A percentile compares a stretch with the other conserved stretches of the same genome.
These are phyloP conservation scores for Chaetoceros tenuissimus DNA, from an alignment of 108 stramenopile species.

Conservation along the genomic window DNA sequence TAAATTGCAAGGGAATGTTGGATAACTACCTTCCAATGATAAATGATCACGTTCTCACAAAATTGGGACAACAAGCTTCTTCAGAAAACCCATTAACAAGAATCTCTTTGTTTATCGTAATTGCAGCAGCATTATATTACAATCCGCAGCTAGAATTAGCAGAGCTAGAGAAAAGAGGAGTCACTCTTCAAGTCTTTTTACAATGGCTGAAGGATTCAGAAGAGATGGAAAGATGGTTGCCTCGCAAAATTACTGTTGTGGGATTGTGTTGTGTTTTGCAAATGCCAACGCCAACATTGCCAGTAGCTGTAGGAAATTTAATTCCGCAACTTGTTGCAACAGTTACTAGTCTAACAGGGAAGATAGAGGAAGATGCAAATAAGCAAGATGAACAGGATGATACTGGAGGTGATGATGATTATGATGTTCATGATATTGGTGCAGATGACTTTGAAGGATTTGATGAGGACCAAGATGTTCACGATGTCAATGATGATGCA, in stretches of 20 bases:
- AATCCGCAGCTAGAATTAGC: slow-evolving; percentile 73
- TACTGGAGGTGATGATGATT: slow-evolving; percentile 27
- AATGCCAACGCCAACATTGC: slow-evolving; percentile 56
- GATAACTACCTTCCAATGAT: slow-evolving; percentile 75
- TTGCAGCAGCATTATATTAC: slow-evolving; percentile 84
- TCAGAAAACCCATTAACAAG: slow-evolving; percentile 58
- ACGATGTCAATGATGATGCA: slow-evolving; percentile 70
- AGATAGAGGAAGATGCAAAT: slow-evolving; percentile 68
- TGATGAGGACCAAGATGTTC: slow-evolving; percentile 80
- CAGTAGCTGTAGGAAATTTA: slow-evolving; percentile 38
- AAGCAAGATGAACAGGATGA: slow-evolving; percentile 33
- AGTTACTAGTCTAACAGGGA: slow-evolving; percentile 37
- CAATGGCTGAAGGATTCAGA: slow-evolving; percentile 75
- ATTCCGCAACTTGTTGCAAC: slow-evolving; percentile 67
- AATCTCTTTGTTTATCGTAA: slow-evolving; percentile 72
- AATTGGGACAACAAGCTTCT: slow-evolving; percentile 77
- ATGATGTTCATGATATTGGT: slow-evolving; percentile 33
- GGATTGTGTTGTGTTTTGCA: slow-evolving; percentile 59
- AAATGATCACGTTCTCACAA: slow-evolving; percentile 72
- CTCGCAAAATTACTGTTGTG: slow-evolving; percentile 73
- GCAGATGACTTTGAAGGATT: slow-evolving; percentile 66
- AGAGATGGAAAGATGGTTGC: slow-evolving; percentile 52
- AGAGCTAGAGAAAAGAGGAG: slow-evolving; percentile 82
- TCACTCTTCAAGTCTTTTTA: slow-evolving; percentile 71
- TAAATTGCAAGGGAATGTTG: slow-evolving; percentile 81